Conservation (phyloP, 2,329 filamentous ascomycete genomes). For the Corinectria fuckeliana region DNA sequence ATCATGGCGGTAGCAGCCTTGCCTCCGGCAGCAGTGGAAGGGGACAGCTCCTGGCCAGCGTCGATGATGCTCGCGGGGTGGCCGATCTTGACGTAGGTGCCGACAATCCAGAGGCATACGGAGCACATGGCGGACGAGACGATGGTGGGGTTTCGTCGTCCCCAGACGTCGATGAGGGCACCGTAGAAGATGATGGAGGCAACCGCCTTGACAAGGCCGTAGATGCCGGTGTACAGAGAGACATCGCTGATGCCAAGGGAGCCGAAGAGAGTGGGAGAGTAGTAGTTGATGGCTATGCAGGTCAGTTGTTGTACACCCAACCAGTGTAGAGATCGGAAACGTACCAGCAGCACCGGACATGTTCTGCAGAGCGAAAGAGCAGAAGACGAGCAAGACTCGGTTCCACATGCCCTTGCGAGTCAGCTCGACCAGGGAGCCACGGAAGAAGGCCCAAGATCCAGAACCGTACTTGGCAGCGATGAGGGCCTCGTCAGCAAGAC, state of each 20-base stretch:
- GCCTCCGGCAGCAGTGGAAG: slow-evolving; percentile 53
- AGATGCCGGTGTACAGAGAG: slow-evolving; percentile 57
- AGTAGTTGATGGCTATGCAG: slow-evolving; percentile 49
- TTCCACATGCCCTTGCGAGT: slow-evolving; percentile 50
- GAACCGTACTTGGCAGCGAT: slow-evolving; percentile 43
- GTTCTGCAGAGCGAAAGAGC: slow-evolving; percentile 48
- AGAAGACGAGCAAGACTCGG: slow-evolving; percentile 46
- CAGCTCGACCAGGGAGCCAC: slow-evolving; percentile 44
- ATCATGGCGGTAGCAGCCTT: slow-evolving; percentile 61
- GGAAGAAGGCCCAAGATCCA: slow-evolving; percentile 44
- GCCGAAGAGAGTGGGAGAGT: slow-evolving; percentile 49
- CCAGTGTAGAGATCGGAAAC: not conserved
- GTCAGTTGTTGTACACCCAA: slow-evolving; percentile 4
- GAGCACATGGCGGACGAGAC: slow-evolving; percentile 56
- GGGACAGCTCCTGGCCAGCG: slow-evolving; percentile 49
- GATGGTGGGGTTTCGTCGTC: slow-evolving; percentile 50
- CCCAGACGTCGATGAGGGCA: slow-evolving; percentile 49
- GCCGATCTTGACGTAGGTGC: slow-evolving; percentile 59
- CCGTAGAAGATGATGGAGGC: slow-evolving; percentile 51
- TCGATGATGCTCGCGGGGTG: slow-evolving; percentile 54
- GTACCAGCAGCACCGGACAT: slow-evolving; percentile 48
- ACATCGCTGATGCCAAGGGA: slow-evolving; percentile 54
- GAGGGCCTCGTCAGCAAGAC: slow-evolving; percentile 44
- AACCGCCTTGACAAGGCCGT: slow-evolving; percentile 53
- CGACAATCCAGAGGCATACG: slow-evolving; percentile 58